Evolutionary conservation across 2,329 filamentous ascomycete genomes (phyloP).

Genomic region (Aspergillus sp.): DNA sequence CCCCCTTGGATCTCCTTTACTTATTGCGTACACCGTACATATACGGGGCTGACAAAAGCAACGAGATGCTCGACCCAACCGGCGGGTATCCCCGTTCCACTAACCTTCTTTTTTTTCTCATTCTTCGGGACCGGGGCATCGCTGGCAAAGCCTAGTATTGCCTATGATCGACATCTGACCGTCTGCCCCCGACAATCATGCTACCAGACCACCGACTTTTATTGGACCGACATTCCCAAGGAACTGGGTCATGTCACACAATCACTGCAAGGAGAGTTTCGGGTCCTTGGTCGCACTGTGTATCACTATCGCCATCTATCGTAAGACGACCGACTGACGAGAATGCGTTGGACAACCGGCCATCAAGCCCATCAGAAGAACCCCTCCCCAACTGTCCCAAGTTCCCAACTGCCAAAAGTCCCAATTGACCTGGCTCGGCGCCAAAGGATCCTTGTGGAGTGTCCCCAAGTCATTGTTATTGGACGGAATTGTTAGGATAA

Average conservation of each 20-base stretch:
- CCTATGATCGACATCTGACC: neutral
- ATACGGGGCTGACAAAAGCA: neutral
- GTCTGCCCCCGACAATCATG: neutral
- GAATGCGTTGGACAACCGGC: neutral
- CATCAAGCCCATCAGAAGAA: neutral
- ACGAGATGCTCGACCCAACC: neutral
- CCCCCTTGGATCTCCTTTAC: neutral
- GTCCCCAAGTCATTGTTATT: neutral
- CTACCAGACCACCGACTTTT: neutral
- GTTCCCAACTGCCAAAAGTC: no score
- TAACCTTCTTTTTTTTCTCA: neutral
- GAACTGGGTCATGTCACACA: constrained; percentile 16
- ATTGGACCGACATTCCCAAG: constrained; percentile 16
- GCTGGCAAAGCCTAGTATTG: neutral
- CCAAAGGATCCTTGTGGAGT: neutral
- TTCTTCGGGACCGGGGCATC: neutral
- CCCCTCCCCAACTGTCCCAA: neutral
- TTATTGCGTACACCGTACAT: neutral
- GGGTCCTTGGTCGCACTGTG: neutral
- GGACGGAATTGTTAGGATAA: neutral
- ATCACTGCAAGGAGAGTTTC: constrained; percentile 6
- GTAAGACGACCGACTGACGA: neutral
- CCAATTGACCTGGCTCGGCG: neutral
- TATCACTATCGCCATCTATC: neutral
- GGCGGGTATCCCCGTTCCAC: neutral